Evolutionary conservation across 768 basidiomycete genomes (phyloP), one percentile per base, ranked within the genome.

Genomic region (Saitozyma sp.): DNA sequence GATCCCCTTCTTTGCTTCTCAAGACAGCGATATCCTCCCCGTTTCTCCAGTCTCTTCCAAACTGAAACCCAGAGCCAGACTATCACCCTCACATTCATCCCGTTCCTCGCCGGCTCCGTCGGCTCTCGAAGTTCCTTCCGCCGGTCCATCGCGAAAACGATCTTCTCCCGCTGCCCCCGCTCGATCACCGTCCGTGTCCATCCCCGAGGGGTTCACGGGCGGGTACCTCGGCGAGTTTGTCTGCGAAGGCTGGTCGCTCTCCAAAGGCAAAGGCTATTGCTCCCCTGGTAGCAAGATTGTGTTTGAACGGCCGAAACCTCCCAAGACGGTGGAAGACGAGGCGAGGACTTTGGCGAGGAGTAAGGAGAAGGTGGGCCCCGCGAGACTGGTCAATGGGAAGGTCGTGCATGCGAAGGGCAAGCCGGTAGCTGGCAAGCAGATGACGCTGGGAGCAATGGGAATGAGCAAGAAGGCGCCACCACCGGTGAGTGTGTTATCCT

Each of bases 221-320:
- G 74, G 74, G 5, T 77, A 76, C 54, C 68, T 79, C 46, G 78
- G 78, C 1, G 74, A 77, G 52, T 77, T 74, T 53, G 75, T 76
- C 10, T 77, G 78, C 53, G 71, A 73, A 43, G 78, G 76, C 1
- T 76, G 76, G 76, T 71, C 70, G 46, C 54, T 79, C 40, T 76
- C 72, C 19, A 79, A 77, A 52, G 78, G 78, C 4, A 74, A 75
- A 64, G 78, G 78, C 7, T 79, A 79, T 58, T 77, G 76, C 56
- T 59, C 68, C 2, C 66, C 66, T 0, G 78, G 78, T 8, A 62
- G 61, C 29, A 75, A 70, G 50, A 65, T 79, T 45, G 56, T 69
- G 39, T 72, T 79, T 17, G 73, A 76, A 48, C 57, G 78, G 29
- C 74, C 71, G 3, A 70, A 72, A 58, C 61, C 70, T 14, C 48